Conservation (phyloP, 495 filamentous ascomycete species). For the Penicillium cosmopolitanum region DNA sequence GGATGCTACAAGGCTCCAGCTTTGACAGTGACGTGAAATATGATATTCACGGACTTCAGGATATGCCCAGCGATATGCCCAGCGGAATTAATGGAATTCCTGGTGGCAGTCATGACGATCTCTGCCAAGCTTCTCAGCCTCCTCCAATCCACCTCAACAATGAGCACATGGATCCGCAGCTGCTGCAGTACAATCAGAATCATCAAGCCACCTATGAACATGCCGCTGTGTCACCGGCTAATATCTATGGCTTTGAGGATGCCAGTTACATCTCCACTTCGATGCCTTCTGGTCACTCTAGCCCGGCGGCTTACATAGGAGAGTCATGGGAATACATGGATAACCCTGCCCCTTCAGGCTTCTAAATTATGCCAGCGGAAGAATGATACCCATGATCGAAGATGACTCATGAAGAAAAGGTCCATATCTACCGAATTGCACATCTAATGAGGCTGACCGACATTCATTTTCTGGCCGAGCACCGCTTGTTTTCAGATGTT, state of each 20-base stretch:
- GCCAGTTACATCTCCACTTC: not conserved
- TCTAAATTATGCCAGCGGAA: not conserved
- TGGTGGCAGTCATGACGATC: slow-evolving; percentile 56
- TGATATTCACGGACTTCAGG: slow-evolving; percentile 19
- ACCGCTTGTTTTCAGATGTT: slow-evolving; percentile 1
- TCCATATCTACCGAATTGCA: slow-evolving; percentile 1
- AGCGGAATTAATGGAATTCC: slow-evolving; percentile 54
- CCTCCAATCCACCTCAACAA: slow-evolving; percentile 21
- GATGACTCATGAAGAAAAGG: slow-evolving; percentile 8
- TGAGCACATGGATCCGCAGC: slow-evolving; percentile 51
- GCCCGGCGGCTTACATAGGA: not conserved
- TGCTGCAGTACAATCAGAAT: slow-evolving; percentile 35
- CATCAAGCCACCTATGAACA: slow-evolving; percentile 16
- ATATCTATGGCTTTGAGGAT: not conserved
- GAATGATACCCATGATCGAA: slow-evolving; percentile 7
- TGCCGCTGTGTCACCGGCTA: not conserved
- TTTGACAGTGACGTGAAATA: not conserved
- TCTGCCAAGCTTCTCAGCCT: slow-evolving; percentile 36
- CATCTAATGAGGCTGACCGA: slow-evolving; percentile 17
- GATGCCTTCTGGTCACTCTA: slow-evolving; percentile 4
- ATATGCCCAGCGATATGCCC: slow-evolving; percentile 36
- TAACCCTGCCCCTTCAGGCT: not conserved
- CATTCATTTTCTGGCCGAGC: slow-evolving; percentile 12
- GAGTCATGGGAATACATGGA: too few species aligned
- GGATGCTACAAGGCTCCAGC: slow-evolving; percentile 26